Percentiles rank a stretch among this genome's conserved stretches.
phyloP scores from a whole-genome alignment of 768 basidiomycete species.

The Pleurotus djamor region DNA sequence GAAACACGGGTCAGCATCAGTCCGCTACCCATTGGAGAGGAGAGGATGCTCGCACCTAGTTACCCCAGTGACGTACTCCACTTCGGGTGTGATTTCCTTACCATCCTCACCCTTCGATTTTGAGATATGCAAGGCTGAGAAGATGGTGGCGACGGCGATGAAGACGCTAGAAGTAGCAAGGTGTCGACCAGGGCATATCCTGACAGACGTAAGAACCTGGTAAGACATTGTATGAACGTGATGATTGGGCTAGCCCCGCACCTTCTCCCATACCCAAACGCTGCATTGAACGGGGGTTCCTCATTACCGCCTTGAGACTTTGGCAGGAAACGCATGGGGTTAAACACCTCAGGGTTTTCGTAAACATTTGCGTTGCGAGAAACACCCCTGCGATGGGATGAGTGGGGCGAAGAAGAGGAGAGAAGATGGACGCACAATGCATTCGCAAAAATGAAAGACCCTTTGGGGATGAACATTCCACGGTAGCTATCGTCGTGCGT shows the following conservation, averaged over 20 bases:
- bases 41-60: slow-evolving; percentile 34
- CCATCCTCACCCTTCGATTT: slow-evolving; percentile 38
- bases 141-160: slow-evolving; percentile 39
- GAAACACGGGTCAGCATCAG: neutral
- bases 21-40: neutral
- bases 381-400: slow-evolving; percentile 17
- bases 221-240: slow-evolving; percentile 1
- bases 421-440: neutral
- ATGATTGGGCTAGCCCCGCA: slow-evolving; percentile 16
- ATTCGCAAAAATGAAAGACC: slow-evolving; percentile 41
- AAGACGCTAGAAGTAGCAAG: slow-evolving; percentile 48
- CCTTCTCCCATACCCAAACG: slow-evolving; percentile 62
- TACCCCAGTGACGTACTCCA: slow-evolving; percentile 38
- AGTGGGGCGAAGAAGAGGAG: neutral
- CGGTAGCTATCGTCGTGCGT: slow-evolving; percentile 50
- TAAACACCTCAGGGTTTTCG: slow-evolving; percentile 37
- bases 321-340: slow-evolving; percentile 44
- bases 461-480: slow-evolving; percentile 42
- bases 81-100: slow-evolving; percentile 32
- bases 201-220: neutral
- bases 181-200: slow-evolving; percentile 51
- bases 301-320: slow-evolving; percentile 24
- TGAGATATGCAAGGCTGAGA: slow-evolving; percentile 42
- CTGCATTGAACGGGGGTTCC: slow-evolving; percentile 43
- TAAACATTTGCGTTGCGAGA: slow-evolving; percentile 26